Conservation (phyloP, 495 filamentous ascomycete genomes). For the Talaromyces trachyspermus region DNA sequence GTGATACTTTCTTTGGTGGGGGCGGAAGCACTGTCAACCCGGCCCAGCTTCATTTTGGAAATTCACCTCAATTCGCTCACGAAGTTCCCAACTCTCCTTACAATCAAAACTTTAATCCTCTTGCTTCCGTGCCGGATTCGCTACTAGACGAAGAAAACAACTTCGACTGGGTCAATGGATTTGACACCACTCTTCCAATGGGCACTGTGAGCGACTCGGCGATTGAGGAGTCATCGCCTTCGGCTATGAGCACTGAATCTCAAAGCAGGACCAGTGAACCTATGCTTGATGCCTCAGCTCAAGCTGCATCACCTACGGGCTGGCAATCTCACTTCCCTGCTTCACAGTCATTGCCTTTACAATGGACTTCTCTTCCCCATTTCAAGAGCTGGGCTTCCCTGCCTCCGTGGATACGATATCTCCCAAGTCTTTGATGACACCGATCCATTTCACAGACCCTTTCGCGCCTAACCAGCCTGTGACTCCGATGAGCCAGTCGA, state of each 20-base stretch:
- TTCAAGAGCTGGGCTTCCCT: constrained; percentile 36
- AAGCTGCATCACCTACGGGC: constrained; percentile 47
- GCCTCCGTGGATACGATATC: constrained; percentile 33
- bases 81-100: constrained; percentile 69
- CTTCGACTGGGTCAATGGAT: constrained; percentile 82
- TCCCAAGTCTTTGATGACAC: constrained; percentile 42
- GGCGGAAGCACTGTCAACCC: constrained; percentile 80
- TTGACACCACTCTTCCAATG: constrained; percentile 70
- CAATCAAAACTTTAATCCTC: constrained; percentile 53
- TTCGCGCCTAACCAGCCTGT: constrained; percentile 58
- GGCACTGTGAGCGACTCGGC: constrained; percentile 63
- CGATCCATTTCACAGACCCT: constrained; percentile 35
- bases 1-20: constrained; percentile 66
- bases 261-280: constrained; percentile 88
- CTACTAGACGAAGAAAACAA: constrained; percentile 66
- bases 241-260: constrained; percentile 85
- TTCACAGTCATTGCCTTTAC: constrained; percentile 47
- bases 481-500: constrained; percentile 46
- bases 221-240: constrained; percentile 89
- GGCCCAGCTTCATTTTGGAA: constrained; percentile 86
- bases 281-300: constrained; percentile 79
- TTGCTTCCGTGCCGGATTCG: constrained; percentile 38
- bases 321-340: constrained; percentile 62
- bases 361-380: constrained; percentile 45
- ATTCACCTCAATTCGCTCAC: constrained; percentile 68